Percentiles rank a stretch among this genome's conserved stretches.
Evolutionary conservation across 2,329 filamentous ascomycete genomes (phyloP).

Genomic region (Epicoccum sorghinum): DNA sequence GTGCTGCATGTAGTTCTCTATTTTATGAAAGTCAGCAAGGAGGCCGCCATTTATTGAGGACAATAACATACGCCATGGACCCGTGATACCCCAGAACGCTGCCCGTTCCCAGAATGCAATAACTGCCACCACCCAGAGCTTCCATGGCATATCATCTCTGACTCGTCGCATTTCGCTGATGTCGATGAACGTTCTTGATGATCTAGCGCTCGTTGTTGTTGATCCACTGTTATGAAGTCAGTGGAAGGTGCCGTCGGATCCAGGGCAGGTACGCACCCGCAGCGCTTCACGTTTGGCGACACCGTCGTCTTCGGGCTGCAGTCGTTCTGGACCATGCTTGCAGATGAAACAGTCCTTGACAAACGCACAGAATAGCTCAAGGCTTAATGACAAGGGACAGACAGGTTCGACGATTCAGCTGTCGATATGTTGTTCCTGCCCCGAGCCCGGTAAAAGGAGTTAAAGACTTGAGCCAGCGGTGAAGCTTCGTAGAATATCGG

Average conservation of each 20-base stretch:
- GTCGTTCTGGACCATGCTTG: constrained; percentile 2
- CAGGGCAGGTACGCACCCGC: background rate
- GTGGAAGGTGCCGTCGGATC: background rate
- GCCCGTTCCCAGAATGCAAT: constrained; percentile 37
- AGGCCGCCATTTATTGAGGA: background rate
- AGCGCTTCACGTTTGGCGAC: constrained; percentile 1
- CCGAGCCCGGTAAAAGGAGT: background rate
- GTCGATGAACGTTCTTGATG: constrained; percentile 11
- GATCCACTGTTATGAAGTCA: constrained; percentile 2
- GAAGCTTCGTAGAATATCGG: background rate
- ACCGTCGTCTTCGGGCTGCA: background rate
- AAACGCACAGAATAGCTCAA: background rate
- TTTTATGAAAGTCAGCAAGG: constrained; percentile 1
- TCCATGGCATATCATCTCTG: constrained; percentile 29
- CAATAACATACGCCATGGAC: constrained; percentile 40
- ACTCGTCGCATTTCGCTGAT: constrained; percentile 25
- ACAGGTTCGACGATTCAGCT: background rate
- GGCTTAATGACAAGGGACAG: background rate
- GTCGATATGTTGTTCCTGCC: background rate
- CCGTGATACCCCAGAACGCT: constrained; percentile 38
- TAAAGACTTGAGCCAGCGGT: background rate
- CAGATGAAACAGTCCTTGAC: background rate
- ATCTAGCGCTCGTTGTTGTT: constrained; percentile 9
- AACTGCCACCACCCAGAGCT: constrained; percentile 33
- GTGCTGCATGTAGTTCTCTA: constrained; percentile 55